Conservation (phyloP, 2,329 filamentous ascomycete species). For the Colletotrichum echinochloae region DNA sequence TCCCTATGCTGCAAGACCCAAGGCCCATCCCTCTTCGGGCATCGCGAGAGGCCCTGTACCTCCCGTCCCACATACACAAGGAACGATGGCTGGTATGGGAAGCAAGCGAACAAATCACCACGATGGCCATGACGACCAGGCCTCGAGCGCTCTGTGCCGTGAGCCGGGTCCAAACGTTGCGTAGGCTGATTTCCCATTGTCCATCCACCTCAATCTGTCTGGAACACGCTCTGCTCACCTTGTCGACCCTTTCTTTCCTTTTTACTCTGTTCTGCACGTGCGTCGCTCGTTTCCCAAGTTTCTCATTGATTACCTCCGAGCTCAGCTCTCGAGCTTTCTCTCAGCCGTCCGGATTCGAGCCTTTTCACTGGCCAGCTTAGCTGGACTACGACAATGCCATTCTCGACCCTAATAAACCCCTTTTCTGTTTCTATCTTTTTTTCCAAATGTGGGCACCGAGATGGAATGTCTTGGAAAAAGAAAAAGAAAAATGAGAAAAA, state of each 20-base stretch:
- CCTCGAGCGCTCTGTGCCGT: slow-evolving; percentile 24
- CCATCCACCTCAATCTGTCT: slow-evolving; percentile 2
- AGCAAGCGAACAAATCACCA: neutral
- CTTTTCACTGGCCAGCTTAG: neutral
- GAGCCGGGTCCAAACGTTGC: slow-evolving; percentile 21
- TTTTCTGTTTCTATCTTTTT: neutral
- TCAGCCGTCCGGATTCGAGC: neutral
- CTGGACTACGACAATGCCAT: neutral
- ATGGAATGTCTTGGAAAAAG: slow-evolving; percentile 32
- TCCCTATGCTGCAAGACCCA: neutral
- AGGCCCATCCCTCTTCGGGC: neutral
- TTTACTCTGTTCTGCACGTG: neutral
- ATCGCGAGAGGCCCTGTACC: neutral
- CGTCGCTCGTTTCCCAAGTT: neutral
- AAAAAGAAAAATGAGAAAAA: too few relatives aligned
- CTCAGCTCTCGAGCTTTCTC: neutral
- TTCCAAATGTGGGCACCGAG: slow-evolving; percentile 3
- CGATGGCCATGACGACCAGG: neutral
- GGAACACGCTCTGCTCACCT: slow-evolving; percentile 7
- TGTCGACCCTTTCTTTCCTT: slow-evolving; percentile 5
- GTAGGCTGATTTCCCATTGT: slow-evolving; percentile 23
- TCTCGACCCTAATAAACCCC: slow-evolving; percentile 26
- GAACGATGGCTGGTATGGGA: slow-evolving; percentile 30
- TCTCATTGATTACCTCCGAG: slow-evolving; percentile 1
- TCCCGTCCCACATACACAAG: neutral